Base-by-base conservation (phyloP, 495 filamentous ascomycete species). In the Annulohypoxylon stygium region DNA sequence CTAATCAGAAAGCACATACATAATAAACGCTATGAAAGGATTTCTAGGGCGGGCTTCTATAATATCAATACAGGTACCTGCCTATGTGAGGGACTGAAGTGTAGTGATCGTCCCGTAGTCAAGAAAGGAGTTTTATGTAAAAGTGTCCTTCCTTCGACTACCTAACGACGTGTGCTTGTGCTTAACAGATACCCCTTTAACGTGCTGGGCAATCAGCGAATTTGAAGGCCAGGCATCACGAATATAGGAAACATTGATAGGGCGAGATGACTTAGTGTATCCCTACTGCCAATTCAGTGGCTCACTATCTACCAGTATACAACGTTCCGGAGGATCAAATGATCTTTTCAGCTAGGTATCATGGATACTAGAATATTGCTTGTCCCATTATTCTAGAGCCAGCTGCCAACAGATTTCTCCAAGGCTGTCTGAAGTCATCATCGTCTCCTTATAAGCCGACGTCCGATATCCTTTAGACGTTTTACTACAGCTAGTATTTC, bases 61-160 rank as follows among this genome's bases (percentile, higher is more conserved):
- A n/a, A 33, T 8, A 34, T 55, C 48, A 51, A 59, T 50, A 39
- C 30, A 30, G 30, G 0, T 6, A 30, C 3, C 30, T 30, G 5
- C 30, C 30, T 30, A 64, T 70, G 51, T 60, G 64, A 36, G 67
- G 67, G 18, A 64, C 53, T 20, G 50, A 18, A 36, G 34, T 51
- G 9, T 23, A 23, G 20, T 23, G 20, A 23, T 23, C 20, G 20
- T 23, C 20, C 20, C 20, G 20, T 10, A 48, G 43, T 55, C 47
- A 47, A 55, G 12, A 47, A 18, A 4, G 48, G 37, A 50, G 50
- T 37, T 57, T 16, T 61, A 14, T 69, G 33, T 57, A 63, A 45
- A 30, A 26, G 12, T 37, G 45, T 39, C 50, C 48, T 48, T 25
- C 50, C n/a, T 63, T 53, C 20, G 25, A 62, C 37, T 25, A 1